Evolutionary conservation across 495 filamentous ascomycete genomes (phyloP).

Genomic region (Penicillium taxi): DNA sequence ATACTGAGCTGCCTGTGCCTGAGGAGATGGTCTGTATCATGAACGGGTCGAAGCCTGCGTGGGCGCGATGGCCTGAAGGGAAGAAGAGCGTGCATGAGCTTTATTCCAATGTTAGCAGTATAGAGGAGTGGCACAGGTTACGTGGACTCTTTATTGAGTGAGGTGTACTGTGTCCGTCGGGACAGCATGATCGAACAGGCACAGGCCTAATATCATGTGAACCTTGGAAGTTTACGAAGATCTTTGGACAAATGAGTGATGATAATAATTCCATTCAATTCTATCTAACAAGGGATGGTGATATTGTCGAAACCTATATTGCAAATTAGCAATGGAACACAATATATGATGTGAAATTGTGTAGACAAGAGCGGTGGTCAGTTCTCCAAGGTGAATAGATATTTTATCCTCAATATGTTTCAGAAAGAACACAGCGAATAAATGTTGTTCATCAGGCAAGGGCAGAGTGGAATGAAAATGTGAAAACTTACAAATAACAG

Average conservation of each 20-base stretch:
- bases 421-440: constrained; percentile 76
- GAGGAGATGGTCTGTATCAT: constrained; percentile 48
- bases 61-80: constrained; percentile 45
- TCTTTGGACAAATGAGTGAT: not conserved
- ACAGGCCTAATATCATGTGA: too few relatives aligned
- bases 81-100: constrained; percentile 39
- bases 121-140: constrained; percentile 49
- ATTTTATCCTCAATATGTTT: constrained; percentile 66
- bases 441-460: constrained; percentile 60
- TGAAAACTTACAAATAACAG: constrained; percentile 22
- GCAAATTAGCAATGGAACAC: constrained; percentile 17
- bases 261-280: constrained; percentile 1
- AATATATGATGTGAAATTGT: constrained; percentile 10
- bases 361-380: constrained; percentile 45
- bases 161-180: not conserved
- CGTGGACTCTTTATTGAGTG: constrained; percentile 16
- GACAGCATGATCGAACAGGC: too few relatives aligned
- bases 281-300: constrained; percentile 5
- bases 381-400: constrained; percentile 90
- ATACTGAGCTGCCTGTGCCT: constrained; percentile 44
- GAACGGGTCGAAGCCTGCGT: constrained; percentile 41
- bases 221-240: not conserved
- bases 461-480: constrained; percentile 1
- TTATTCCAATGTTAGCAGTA: constrained; percentile 31
- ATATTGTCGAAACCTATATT: constrained; percentile 16